Evolutionary conservation across 495 filamentous ascomycete genomes (phyloP), one percentile per base, ranked within the genome.

Genomic region (Penicillium arizonense): DNA sequence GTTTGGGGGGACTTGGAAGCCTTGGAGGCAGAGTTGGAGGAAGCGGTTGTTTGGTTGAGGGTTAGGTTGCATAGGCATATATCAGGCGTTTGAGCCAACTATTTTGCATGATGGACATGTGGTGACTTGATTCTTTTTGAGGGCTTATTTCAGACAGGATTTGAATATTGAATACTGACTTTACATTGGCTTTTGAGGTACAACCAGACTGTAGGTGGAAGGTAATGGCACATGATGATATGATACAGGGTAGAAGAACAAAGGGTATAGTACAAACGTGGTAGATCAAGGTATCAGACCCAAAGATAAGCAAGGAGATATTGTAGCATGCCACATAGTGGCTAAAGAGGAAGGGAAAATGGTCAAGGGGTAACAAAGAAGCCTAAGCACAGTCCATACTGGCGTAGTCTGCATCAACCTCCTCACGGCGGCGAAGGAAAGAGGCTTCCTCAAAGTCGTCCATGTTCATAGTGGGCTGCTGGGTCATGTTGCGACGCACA

Each of bases 401-500:
- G 13, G 47, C 37, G 41, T 63, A 68, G 32, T 77, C 73, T 13
- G 54, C 53, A 54, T 77, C 74, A n/a, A 76, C 71, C 44, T 78
- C 75, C 26, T 77, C 75, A 5, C 68, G 62, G 32, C 66, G 59
- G 26, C 73, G 62, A 13, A 78, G 56, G 52, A 78, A 78, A 1
- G 64, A 36, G 0, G 75, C 68, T 42, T 78, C 75, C 41, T 73
- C 75, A 43, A 78, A 78, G 40, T 76, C 74, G 47, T 73, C 72
- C 16, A 72, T 9, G 28, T 71, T 68, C 66, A 75, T 67, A 9
- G 26, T 45, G 5, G 61, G 21, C 20, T 43, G 44, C 20, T 38
- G 23, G 13, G 43, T 18, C 13, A 36, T 55, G 24, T 51, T 52
- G 18, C 46, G 55, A 28, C 50, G 53, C 36, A 56, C 18, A 21